Evolutionary conservation across 495 filamentous ascomycete species (phyloP).

Genomic region (Penicillium lividum): DNA sequence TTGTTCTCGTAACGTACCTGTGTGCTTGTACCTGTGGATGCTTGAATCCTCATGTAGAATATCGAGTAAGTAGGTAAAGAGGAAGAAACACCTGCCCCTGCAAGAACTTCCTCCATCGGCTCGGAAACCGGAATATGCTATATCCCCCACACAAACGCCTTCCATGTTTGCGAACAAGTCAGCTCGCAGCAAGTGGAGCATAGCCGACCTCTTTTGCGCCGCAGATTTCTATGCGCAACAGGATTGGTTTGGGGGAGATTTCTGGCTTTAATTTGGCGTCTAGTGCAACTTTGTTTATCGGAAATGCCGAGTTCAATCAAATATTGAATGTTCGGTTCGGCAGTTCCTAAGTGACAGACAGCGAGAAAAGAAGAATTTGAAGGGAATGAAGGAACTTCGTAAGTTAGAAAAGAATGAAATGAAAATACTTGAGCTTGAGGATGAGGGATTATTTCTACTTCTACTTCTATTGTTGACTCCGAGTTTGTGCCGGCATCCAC

Average conservation of each 20-base stretch:
- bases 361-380: neutral
- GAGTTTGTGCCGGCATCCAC: slow-evolving; percentile 14
- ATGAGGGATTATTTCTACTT: neutral
- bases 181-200: neutral
- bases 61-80: no score
- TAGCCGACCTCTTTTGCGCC: neutral
- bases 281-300: neutral
- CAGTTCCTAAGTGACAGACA: neutral
- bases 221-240: neutral
- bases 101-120: neutral
- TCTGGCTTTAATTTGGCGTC: neutral
- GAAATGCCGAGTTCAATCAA: neutral
- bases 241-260: neutral
- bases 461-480: neutral
- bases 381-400: neutral
- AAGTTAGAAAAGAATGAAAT: neutral
- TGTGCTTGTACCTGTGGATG: neutral
- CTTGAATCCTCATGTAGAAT: no score
- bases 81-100: no score
- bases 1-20: slow-evolving; percentile 8
- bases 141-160: neutral
- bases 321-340: neutral
- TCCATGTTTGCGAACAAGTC: slow-evolving; percentile 5
- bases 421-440: neutral
- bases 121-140: slow-evolving; percentile 1